Evolutionary conservation across 768 basidiomycete genomes (phyloP), one percentile per base, ranked within the genome.

Genomic region (Mycena floridula): DNA sequence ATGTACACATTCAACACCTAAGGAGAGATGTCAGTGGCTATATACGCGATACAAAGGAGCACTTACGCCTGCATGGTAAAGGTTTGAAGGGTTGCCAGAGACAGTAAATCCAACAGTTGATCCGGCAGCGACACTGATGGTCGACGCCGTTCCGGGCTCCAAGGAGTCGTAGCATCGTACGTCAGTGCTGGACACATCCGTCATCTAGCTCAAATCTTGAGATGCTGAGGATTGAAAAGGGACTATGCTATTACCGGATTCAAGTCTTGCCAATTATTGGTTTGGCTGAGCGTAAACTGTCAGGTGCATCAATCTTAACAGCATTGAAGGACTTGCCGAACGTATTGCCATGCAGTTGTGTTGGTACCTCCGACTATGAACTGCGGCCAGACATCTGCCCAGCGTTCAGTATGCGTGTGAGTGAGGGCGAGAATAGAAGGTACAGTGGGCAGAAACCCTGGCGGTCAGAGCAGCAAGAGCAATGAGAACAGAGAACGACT

Each of bases 21-120:
- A 22, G 13, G 18, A 15, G 12, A 12, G 18, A 46, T 18, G 32
- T 20, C 13, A 21, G 8, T 9, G 13, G 38, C 35, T 7, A 23
- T 11, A 37, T 15, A 40, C 11, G 47, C 44, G 42, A 16, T 22
- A 25, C 20, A 2, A 15, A 12, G 4, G 22, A 16, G 6, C 3
- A 44, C 63, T 30, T 49, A 69, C 72, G 41, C 73, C 73, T 16
- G 68, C 66, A 57, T 76, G 74, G 46, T 73, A 75, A 44, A 74
- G 70, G 30, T 62, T 63, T 3, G 42, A 23, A 1, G 52, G 49
- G n/a, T 52, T 52, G 15, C 60, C 59, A 49, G 72, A 65, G 46
- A 62, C 58, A 37, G 55, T 57, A 53, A 75, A 66, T 20, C 73
- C 73, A 41, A 76, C 57, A 28, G 54, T 59, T 7, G 65, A 61